These are phyloP conservation scores for Anacardium occidentale DNA, from an alignment of 345 rosid genomes.

Conservation along the genomic window DNA sequence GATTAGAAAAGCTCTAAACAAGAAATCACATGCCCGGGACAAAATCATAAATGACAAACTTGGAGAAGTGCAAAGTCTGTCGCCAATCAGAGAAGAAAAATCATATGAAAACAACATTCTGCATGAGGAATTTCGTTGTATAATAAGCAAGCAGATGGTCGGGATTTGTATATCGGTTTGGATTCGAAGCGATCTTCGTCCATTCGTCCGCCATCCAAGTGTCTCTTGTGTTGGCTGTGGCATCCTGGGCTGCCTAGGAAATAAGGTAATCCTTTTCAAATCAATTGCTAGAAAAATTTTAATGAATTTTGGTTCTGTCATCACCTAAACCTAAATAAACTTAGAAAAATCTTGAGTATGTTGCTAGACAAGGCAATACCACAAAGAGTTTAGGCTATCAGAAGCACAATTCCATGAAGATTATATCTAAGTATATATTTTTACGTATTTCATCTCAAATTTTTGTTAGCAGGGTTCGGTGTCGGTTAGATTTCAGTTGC, in stretches of 20 bases:
- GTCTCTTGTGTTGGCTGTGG: conserved; percentile 85
- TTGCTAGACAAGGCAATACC: too few relatives aligned
- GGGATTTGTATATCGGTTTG: conserved; percentile 72
- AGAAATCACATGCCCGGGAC: conserved; percentile 8
- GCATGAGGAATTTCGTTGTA: conserved; percentile 42
- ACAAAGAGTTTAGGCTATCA: too few relatives aligned
- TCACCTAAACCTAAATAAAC: too few relatives aligned
- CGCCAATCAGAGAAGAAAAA: conserved; percentile 22
- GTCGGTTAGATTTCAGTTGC: conserved; percentile 61
- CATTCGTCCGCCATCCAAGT: conserved; percentile 47
- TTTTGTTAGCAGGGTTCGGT: conserved; percentile 61
- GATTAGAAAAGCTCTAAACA: conserved; percentile 59
- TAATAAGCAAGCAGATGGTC: conserved; percentile 81
- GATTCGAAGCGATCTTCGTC: conserved; percentile 54
- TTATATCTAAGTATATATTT: not conserved
- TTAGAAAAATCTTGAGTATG: too few relatives aligned
- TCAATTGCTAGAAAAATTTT: too few relatives aligned
- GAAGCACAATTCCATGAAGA: not conserved
- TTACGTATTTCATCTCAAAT: not conserved
- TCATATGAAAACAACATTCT: conserved; percentile 9
- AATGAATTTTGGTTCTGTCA: too few relatives aligned
- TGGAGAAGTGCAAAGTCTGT: not conserved
- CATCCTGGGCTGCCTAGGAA: conserved; percentile 77
- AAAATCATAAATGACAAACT: not conserved
- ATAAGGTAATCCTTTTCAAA: conserved; percentile 45